Evolutionary conservation across 768 basidiomycete species (phyloP).

Genomic region (Russula griseocarnosa): DNA sequence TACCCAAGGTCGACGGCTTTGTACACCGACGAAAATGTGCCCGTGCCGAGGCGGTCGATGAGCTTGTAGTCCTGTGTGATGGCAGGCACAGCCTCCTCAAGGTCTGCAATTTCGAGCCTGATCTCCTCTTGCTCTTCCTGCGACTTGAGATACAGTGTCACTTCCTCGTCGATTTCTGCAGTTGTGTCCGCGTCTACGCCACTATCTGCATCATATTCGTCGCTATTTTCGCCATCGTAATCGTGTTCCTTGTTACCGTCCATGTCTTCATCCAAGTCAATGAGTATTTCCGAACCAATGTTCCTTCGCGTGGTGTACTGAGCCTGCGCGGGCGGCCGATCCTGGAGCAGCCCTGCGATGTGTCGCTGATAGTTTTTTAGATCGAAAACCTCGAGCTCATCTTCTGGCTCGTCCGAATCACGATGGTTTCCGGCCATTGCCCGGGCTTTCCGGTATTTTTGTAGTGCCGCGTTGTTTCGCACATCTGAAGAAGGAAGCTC

Average conservation of each 20-base stretch:
- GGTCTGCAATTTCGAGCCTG: conserved; percentile 67
- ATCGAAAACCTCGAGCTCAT: conserved; percentile 39
- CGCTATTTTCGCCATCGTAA: conserved; percentile 30
- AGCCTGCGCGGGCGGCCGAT: conserved; percentile 17
- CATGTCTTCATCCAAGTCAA: conserved; percentile 51
- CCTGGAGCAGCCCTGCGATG: conserved; percentile 44
- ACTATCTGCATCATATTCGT: conserved; percentile 33
- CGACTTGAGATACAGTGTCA: conserved; percentile 52
- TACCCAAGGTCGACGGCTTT: conserved; percentile 83
- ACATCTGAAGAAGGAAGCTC: conserved; percentile 61
- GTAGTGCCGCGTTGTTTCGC: conserved; percentile 46
- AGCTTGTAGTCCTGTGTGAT: conserved; percentile 67
- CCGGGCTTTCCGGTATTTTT: conserved; percentile 38
- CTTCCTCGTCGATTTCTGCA: conserved; percentile 56
- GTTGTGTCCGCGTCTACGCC: conserved; percentile 35
- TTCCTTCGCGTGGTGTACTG: conserved; percentile 13
- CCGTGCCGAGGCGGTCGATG: conserved; percentile 90
- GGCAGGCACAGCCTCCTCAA: conserved; percentile 62
- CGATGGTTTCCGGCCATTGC: conserved; percentile 32
- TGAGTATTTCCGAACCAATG: conserved; percentile 31
- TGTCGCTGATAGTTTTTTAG: conserved; percentile 50
- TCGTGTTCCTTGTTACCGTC: conserved; percentile 46
- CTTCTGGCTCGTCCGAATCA: conserved; percentile 51
- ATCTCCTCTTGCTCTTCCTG: conserved; percentile 72
- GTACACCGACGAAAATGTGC: conserved; percentile 99